Evolutionary conservation across 139 green algal species (phyloP).

Genomic region (Haematococcus sp.): DNA sequence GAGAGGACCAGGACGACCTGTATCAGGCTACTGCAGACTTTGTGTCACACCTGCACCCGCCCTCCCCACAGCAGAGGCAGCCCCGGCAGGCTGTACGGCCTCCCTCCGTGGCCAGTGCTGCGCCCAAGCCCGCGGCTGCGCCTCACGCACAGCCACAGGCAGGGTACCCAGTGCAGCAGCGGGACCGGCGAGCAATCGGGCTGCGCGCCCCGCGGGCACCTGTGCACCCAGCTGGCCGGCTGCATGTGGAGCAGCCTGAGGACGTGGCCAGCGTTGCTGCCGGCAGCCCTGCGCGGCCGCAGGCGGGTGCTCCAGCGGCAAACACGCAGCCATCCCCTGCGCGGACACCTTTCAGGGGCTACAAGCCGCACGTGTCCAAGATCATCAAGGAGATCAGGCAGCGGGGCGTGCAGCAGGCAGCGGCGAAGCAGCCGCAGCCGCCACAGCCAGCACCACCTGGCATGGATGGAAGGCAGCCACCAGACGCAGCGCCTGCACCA

Average conservation of each 20-base stretch:
- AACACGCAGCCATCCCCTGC: background rate
- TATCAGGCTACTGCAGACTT: too few relatives aligned
- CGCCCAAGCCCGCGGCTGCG: background rate
- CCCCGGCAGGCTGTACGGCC: background rate
- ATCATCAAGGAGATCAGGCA: constrained; percentile 12
- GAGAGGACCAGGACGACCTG: background rate
- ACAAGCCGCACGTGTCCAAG: constrained; percentile 19
- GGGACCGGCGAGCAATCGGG: background rate
- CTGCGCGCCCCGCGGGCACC: background rate
- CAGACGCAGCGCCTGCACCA: background rate
- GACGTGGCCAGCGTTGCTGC: background rate
- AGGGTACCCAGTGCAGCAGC: background rate
- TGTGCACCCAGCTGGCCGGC: background rate
- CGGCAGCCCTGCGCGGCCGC: background rate
- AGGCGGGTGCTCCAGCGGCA: background rate
- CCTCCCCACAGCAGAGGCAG: background rate
- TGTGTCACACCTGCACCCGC: background rate
- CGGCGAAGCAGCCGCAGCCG: constrained; percentile 54
- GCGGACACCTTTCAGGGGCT: constrained; percentile 14
- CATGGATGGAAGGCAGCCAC: background rate
- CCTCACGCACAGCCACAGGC: background rate
- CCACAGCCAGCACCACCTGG: constrained; percentile 2
- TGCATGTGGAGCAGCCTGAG: background rate
- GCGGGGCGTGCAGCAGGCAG: background rate
- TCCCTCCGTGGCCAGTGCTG: background rate